Base-by-base conservation (phyloP, 2,329 filamentous ascomycete genomes). In the Alternaria metachromatica region DNA sequence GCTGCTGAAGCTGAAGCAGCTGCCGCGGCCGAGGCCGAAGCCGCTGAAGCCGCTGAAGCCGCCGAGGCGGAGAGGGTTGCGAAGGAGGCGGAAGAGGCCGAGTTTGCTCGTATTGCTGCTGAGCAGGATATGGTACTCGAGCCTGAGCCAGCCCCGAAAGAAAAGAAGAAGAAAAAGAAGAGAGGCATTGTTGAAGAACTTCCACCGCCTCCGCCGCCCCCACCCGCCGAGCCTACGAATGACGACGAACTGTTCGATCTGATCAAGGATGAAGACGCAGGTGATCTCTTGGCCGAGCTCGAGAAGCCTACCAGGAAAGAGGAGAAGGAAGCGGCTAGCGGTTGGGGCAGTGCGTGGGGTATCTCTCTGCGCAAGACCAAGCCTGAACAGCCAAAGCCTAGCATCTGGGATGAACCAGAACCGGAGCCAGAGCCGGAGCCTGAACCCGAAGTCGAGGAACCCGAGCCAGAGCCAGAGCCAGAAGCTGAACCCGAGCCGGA, bases 271-370 rank as follows among this genome's bases (percentile, higher is more conserved):
- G 71, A 76, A 25, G 74, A 76, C 11, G 71, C 73, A 9, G 72
- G 70, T 10, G 68, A 80, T 45, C 71, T 79, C 10, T 69, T 79
- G 18, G 77, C 76, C 13, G 78, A 81, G 58, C 69, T 80, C 18
- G 80, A 78, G 45, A 75, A 80, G 56, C 72, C 56, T 8, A 64
- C 77, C 68, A 72, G 70, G 55, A 70, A 75, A 46, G 71, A 77
- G 41, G 71, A 74, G 41, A 71, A 72, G 37, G 57, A 75, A 26
- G 58, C 63, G 7, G 50, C 45, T 15, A 73, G 76, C 53, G 72
- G 77, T 23, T 80, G 76, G 73, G 82, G 81, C 33, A 82, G 79
- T 57, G 80, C 81, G 58, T 84, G 80, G 81, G 82, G 83, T 61
- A 77, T 82, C 37, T 81, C 79, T 63, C 74, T 82, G 55, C 82